Evolutionary conservation across 345 rosid species (phyloP), one percentile per base, ranked within the genome.

Genomic region (Aquilaria yunnanensis): DNA sequence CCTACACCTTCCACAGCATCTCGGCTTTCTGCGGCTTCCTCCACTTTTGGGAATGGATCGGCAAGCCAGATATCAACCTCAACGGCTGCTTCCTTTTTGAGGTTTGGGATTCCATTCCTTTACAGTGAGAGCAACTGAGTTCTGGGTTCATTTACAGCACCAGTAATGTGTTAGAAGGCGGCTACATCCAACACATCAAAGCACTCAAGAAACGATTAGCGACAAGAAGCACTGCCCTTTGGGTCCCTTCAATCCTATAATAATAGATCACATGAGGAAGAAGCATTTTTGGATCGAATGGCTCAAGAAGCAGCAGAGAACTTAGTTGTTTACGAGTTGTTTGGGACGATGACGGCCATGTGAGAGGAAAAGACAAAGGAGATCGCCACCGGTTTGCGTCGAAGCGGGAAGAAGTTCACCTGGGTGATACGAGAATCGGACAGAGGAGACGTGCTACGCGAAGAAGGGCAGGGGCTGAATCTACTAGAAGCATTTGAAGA

Each of bases 381-480:
- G 57, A 51, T 79, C 8, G 83, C 78, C 6, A 13, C 29, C 14
- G 83, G 80, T 6, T 53, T 79, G 65, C 68, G 74, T 32, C 65
- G 59, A 48, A 78, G 85, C 68, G 48, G 71, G 14, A 75, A 75
- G 12, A 80, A 74, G 66, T 83, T 83, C 73, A 74, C 80, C 0
- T 83, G 88, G 85, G 85, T 78, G 2, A 7, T 80, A 14, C 74
- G 85, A 62, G 88, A 80, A 43, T 83, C 83, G 3, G 88, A 83
- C 54, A 72, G 60, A 64, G 85, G 75, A 30, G 85, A 83, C 49
- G 60, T 77, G 9, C 77, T 77, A 14, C 73, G 50, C 14, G 64
- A 37, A 3, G 23, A 59, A 10, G 56, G 48, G 29, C 65, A 64
- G 68, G 64, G 31, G 23, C 59, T 14, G 30, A 60, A 63, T 10